Conservation (phyloP, 2,329 filamentous ascomycete genomes). For the Ceratocystis destructans region DNA sequence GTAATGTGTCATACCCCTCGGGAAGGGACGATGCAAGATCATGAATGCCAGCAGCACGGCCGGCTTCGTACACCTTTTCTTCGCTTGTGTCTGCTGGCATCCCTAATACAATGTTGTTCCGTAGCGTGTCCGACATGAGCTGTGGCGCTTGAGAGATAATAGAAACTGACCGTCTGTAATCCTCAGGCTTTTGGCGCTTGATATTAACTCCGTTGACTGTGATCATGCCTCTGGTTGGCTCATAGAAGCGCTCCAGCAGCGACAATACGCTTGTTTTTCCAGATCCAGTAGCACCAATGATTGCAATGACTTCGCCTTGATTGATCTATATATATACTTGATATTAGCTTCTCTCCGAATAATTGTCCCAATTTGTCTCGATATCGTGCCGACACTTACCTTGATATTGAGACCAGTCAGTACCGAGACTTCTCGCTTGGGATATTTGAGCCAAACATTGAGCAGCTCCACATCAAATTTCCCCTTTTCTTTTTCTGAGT, state of each 20-base stretch:
- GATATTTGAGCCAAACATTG: constrained; percentile 20
- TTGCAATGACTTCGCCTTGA: constrained; percentile 18
- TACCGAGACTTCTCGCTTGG: constrained; percentile 14
- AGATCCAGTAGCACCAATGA: constrained; percentile 18
- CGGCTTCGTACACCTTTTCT: constrained; percentile 9
- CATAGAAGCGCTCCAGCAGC: constrained; percentile 23
- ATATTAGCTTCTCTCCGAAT: neutral
- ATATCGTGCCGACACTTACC: constrained; percentile 7
- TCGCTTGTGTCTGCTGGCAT: neutral
- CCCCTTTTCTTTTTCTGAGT: neutral
- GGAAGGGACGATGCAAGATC: constrained; percentile 64
- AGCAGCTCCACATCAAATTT: constrained; percentile 16
- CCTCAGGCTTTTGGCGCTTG: constrained; percentile 32
- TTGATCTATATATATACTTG: constrained; percentile 14
- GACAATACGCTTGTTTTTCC: constrained; percentile 26
- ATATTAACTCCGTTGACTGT: constrained; percentile 33
- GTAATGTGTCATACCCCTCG: constrained; percentile 37
- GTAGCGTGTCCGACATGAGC: constrained; percentile 36
- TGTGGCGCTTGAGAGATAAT: constrained; percentile 44
- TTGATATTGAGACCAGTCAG: constrained; percentile 19
- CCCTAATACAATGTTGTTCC: constrained; percentile 52
- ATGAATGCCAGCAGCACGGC: constrained; percentile 51
- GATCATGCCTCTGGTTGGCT: constrained; percentile 30
- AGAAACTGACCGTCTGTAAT: constrained; percentile 37
- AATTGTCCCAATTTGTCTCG: neutral